Evolutionary conservation across 2,329 filamentous ascomycete genomes (phyloP), one percentile per base, ranked within the genome.

Genomic region (Ceratocystiopsis brevicomis): DNA sequence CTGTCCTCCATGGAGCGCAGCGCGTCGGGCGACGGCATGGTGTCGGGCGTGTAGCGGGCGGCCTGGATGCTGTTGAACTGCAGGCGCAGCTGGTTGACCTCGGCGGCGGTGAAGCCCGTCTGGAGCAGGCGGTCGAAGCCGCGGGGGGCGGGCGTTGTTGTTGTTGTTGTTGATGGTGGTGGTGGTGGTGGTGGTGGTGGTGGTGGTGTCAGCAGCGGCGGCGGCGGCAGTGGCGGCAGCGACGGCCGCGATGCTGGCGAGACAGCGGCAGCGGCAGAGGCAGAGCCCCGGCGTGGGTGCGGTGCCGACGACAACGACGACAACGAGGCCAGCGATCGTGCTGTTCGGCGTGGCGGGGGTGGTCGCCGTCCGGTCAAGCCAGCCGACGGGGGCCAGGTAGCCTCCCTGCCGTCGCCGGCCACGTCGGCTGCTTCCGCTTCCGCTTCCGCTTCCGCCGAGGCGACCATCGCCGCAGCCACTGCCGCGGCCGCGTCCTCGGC

Each of bases 31-130:
- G 74, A 78, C 1, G 88, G 88, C 79, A 94, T 84, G 0, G 81
- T 82, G 57, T 94, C 87, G 0, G 85, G 85, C 1, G 86, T 92
- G 56, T 83, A 84, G 21, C 81, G 79, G 50, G 80, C 73, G 30
- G 80, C 74, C 54, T 93, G 82, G 49, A 94, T 82, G 38, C 81
- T 79, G 40, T 84, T 73, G 61, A 96, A 98, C 59, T 96, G 88
- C 18, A 86, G 75, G 17, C 90, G 76, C 14, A 98, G 69, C 40
- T 81, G 77, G 41, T 85, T 78, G 14, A 98, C 79, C 59, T 98
- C 90, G 3, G 81, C 71, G 0, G 77, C 56, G 0, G 82, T 84
- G 61, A 98, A 92, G 25, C 88, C 88, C 0, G 85, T 73, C 5
- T 71, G 65, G 0, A 94, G 70, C 2, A 96, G 69, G 6, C 90